Evolutionary conservation across 257 asterid genomes (phyloP).

Genomic region (Petunia axillaris): DNA sequence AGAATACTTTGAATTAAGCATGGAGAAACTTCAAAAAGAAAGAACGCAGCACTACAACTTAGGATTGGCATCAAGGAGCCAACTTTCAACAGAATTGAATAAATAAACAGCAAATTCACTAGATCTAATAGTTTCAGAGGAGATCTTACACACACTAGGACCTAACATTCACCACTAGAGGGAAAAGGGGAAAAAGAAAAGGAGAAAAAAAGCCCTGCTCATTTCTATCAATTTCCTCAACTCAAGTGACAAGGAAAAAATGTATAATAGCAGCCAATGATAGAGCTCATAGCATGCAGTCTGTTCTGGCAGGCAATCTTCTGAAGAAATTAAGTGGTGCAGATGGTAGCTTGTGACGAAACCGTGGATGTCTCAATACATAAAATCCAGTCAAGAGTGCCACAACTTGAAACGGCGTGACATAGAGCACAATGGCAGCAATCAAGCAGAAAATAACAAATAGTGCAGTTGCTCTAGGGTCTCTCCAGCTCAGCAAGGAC

Average conservation of each 20-base stretch:
- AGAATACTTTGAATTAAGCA: not conserved
- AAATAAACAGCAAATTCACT: not conserved
- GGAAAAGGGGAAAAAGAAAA: not conserved
- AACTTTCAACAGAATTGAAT: constrained; percentile 1
- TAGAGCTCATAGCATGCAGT: constrained; percentile 55
- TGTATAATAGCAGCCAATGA: not conserved
- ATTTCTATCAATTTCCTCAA: not conserved
- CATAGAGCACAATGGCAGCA: constrained; percentile 61
- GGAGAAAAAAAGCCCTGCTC: not conserved
- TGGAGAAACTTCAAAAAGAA: not conserved
- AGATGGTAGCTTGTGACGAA: constrained; percentile 66
- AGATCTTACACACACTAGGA: not conserved
- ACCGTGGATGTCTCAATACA: constrained; percentile 71
- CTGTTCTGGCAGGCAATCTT: constrained; percentile 75
- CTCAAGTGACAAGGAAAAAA: not conserved
- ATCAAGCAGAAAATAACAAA: constrained; percentile 66
- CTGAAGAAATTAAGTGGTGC: constrained; percentile 72
- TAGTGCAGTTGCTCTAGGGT: constrained; percentile 70
- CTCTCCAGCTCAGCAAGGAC: constrained; percentile 76
- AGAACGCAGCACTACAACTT: not conserved
- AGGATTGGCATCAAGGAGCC: not conserved
- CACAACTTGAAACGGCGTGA: constrained; percentile 73
- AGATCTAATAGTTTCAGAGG: not conserved
- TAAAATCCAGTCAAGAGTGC: constrained; percentile 63
- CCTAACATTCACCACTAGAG: not conserved